Base-by-base conservation (phyloP, 768 basidiomycete genomes). In the Kwoniella botswanensis region DNA sequence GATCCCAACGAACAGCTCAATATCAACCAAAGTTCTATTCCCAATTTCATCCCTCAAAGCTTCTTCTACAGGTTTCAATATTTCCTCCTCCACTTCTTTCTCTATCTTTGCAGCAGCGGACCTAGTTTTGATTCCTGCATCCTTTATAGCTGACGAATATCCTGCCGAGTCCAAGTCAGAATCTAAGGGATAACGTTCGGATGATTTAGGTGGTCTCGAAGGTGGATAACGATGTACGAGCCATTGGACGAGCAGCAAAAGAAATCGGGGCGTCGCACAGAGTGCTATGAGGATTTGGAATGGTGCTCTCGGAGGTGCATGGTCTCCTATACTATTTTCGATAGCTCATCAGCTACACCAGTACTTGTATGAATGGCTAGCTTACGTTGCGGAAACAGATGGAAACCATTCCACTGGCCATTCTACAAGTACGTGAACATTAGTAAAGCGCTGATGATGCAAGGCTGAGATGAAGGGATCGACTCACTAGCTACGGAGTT, bases 391-490 rank as follows among this genome's bases (percentile, higher is more conserved):
- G 2, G 82, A 84, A 10, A 96, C 94, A 4, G 92, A 93, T 7
- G 94, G 94, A 73, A 92, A 92, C 91, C 91, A 94, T 79, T 96
- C 93, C 59, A 93, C 85, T 0, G 93, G 93, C 77, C 91, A 95
- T 15, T 87, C 89, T 60, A 91, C 15, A 18, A 13, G 35, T 17
- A 43, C 43, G 63, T 22, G 10, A 2, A 11, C 44, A 22, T 44
- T 7, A 24, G 41, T 24, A 6, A 58, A 29, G 29, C 29, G 15
- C 21, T 15, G 29, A 29, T 50, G 12, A 41, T 41, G 18, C 1
- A 54, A 52, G 13, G 57, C 29, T 22, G n/a, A 35, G 35, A 18
- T 2, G 21, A 42, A 26, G 12, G 17, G 13, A 6, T 42, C 26
- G 24, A 58, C 76, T 66, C 59, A 73, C 79, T 70, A 6, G 82